Percentiles rank a stretch among this genome's conserved stretches.
Conservation (phyloP, 1,139 yeast species). For the Debaryomycetaceae sp. region DNA sequence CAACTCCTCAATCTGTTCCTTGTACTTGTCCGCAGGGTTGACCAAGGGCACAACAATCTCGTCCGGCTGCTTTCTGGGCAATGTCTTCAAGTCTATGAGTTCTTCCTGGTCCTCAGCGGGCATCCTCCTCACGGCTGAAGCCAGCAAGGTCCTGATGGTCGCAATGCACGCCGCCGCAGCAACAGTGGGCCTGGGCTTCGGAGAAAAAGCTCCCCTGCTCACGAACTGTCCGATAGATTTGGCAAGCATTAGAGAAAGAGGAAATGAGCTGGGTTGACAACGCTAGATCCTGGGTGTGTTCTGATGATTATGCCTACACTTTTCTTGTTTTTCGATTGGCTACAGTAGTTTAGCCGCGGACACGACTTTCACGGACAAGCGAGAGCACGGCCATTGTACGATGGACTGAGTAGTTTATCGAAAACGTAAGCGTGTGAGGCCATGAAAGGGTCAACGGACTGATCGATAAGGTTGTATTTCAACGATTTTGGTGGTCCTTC, state of each 20-base stretch:
- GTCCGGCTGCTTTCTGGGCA: constrained; percentile 37
- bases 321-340: constrained; percentile 9
- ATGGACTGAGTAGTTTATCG: too few relatives aligned
- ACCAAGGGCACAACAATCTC: constrained; percentile 53
- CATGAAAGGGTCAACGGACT: too few relatives aligned
- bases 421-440: too few relatives aligned
- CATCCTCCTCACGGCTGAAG: too few relatives aligned
- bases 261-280: not conserved
- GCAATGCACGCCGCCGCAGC: too few relatives aligned
- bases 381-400: too few relatives aligned
- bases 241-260: constrained; percentile 6
- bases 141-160: too few relatives aligned
- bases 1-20: constrained; percentile 64
- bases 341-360: constrained; percentile 1
- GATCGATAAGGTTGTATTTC: too few relatives aligned
- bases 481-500: too few relatives aligned
- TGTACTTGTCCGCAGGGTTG: constrained; percentile 76
- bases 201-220: constrained; percentile 1
- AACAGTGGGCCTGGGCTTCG: too few relatives aligned
- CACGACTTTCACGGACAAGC: too few relatives aligned
- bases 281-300: constrained; percentile 4
- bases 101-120: constrained; percentile 21
- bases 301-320: constrained; percentile 5
- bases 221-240: constrained; percentile 6
- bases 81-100: constrained; percentile 31